A percentile compares a stretch with the other conserved stretches of the same genome.
These are phyloP conservation scores for Aureobasidium melanogenum DNA, from an alignment of 2,329 filamentous ascomycete species.

Conservation along the genomic window DNA sequence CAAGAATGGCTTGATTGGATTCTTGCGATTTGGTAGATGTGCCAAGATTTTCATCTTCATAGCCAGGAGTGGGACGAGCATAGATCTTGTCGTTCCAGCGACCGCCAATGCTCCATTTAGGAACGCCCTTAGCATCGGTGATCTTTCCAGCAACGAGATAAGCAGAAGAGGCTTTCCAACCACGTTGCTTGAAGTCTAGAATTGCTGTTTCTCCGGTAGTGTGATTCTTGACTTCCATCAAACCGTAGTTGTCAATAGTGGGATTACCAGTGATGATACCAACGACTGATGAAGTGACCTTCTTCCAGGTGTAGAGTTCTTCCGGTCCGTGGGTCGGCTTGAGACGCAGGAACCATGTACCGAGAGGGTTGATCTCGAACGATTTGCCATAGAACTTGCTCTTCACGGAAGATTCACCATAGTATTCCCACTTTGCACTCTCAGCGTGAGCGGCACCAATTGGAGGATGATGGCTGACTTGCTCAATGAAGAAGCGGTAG, in stretches of 20 bases:
- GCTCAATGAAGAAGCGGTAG: conserved; percentile 96
- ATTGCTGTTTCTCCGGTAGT: conserved; percentile 85
- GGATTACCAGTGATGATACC: conserved; percentile 97
- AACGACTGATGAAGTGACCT: conserved; percentile 94
- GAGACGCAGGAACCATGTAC: conserved; percentile 90
- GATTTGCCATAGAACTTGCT: conserved; percentile 97
- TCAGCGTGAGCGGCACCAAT: conserved; percentile 91
- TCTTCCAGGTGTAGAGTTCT: conserved; percentile 97
- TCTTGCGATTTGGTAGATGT: conserved; percentile 26
- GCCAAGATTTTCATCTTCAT: conserved; percentile 51
- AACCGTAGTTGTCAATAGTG: conserved; percentile 93
- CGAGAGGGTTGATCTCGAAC: conserved; percentile 92
- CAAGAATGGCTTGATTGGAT: conserved; percentile 66
- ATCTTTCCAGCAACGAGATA: conserved; percentile 85
- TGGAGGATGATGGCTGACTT: conserved; percentile 95
- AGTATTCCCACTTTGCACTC: conserved; percentile 91
- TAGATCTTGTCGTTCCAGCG: conserved; percentile 98
- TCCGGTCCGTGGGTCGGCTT: conserved; percentile 58
- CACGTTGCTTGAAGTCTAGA: conserved; percentile 87
- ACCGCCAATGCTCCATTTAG: conserved; percentile 82
- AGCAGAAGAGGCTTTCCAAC: conserved; percentile 89
- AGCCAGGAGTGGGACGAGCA: conserved; percentile 84
- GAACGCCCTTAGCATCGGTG: conserved; percentile 66
- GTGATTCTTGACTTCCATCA: conserved; percentile 97
- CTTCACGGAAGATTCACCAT: conserved; percentile 84